Evolutionary conservation across 306 rosid genomes (phyloP).

Genomic region (Prinsepia uniflora): DNA sequence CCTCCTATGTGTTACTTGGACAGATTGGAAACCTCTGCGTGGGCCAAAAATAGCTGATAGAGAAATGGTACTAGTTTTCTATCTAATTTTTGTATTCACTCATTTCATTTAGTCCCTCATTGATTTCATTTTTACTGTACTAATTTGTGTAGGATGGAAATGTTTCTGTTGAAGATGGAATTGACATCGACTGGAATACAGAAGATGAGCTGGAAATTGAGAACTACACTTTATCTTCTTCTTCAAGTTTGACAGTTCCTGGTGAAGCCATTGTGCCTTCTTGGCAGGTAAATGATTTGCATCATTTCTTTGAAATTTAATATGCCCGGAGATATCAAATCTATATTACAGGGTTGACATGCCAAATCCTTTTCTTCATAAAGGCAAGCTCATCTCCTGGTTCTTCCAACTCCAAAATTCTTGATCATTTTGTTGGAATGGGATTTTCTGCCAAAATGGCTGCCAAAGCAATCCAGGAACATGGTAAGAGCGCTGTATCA

Average conservation of each 20-base stretch:
- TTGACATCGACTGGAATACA: conserved; percentile 68
- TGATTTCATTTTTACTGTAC: background rate
- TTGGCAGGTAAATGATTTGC: conserved; percentile 44
- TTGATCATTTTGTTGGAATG: conserved; percentile 63
- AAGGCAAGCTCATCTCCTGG: conserved; percentile 66
- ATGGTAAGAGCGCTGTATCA: conserved; percentile 50
- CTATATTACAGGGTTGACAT: conserved; percentile 26
- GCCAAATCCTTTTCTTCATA: conserved; percentile 17
- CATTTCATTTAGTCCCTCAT: background rate
- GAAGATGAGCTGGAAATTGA: conserved; percentile 87
- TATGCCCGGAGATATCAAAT: background rate
- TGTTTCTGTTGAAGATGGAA: conserved; percentile 37
- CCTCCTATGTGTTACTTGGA: conserved; percentile 9
- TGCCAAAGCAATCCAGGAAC: conserved; percentile 65
- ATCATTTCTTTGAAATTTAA: background rate
- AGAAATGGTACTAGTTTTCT: conserved; percentile 28
- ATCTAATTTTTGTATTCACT: background rate
- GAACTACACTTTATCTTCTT: conserved; percentile 44
- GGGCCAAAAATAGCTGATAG: conserved; percentile 9
- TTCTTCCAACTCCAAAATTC: conserved; percentile 58
- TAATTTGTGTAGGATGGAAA: conserved; percentile 40
- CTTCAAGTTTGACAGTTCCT: conserved; percentile 39
- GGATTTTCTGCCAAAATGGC: conserved; percentile 74
- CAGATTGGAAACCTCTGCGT: conserved; percentile 24
- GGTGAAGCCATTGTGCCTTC: conserved; percentile 39